Evolutionary conservation across 805 yeast genomes (phyloP), one percentile per base, ranked within the genome.

Genomic region (Monosporozyma aquatica): DNA sequence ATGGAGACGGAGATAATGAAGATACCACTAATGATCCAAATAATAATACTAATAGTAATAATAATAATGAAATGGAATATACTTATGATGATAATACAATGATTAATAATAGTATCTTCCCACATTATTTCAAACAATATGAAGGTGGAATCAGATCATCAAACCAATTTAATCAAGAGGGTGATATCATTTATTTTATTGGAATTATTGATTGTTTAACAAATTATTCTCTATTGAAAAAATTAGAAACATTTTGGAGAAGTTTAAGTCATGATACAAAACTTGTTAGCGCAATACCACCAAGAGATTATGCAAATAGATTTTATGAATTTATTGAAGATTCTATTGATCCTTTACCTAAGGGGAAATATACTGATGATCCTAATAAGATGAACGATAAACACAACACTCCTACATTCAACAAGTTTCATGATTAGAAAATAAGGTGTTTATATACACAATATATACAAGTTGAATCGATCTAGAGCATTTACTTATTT

Each of bases 131-230:
- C 51, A 84, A 86, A 62, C 72, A 78, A 10, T 85, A 79, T 53
- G 87, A 83, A 59, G 95, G 95, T 14, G 97, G 97, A 3, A 76
- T 83, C 32, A 68, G 81, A 38, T 80, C 90, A 3, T 78, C 95
- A 1, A 75, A 80, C 54, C 45, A 49, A 33, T 44, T 48, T 35
- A 50, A 61, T 55, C 71, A 75, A 37, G 84, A 86, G 20, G 55
- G 75, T 27, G 70, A 76, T 24, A 75, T 81, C 42, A 75, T 90
- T 6, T 92, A 92, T 64, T 92, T 89, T 55, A 66, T 92, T 53
- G 98, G 98, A 6, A 81, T 90, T 35, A 92, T 90, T 49, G 98
- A 90, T 58, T 90, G 95, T 63, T 68, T 90, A 51, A 90, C 97
- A 0, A 77, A 76, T 48, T 86, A 86, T 53, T 78, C 84, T 1